Conservation (phyloP, 345 rosid species). For the Brassica incana region DNA sequence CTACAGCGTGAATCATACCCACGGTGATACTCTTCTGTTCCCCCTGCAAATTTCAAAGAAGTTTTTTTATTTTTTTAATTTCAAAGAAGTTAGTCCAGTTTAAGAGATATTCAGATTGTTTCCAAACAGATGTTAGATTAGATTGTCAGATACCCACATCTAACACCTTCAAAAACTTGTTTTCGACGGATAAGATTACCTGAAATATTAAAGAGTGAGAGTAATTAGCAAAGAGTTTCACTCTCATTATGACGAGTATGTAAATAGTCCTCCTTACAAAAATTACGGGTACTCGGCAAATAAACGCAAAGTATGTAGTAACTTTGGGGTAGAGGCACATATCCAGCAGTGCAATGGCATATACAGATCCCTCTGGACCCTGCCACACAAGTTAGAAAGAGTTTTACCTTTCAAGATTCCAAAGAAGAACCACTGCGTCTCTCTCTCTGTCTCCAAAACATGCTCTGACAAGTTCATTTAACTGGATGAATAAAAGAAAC, state of each 20-base stretch:
- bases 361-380: conserved; percentile 88
- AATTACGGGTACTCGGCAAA: conserved; percentile 70
- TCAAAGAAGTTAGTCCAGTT: conserved; percentile 13
- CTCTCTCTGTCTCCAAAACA: not conserved
- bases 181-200: conserved; percentile 57
- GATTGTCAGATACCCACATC: conserved; percentile 47
- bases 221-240: not conserved
- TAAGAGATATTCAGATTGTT: conserved; percentile 7
- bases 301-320: conserved; percentile 55
- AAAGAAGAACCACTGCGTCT: not conserved
- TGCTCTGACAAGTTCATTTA: not conserved
- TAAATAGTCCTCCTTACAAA: conserved; percentile 46
- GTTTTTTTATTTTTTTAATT: no score
- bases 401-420: not conserved
- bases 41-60: conserved; percentile 42
- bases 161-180: conserved; percentile 45
- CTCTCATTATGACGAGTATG: conserved; percentile 9
- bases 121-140: conserved; percentile 14
- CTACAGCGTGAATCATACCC: conserved; percentile 58
- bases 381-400: conserved; percentile 26
- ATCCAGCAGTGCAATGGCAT: conserved; percentile 70
- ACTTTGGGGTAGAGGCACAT: conserved; percentile 33
- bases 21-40: conserved; percentile 42
- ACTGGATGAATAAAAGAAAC: not conserved
- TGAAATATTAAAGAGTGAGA: conserved; percentile 20